These are phyloP conservation scores for Fistulifera solaris DNA, from an alignment of 108 stramenopile species.

Conservation along the genomic window DNA sequence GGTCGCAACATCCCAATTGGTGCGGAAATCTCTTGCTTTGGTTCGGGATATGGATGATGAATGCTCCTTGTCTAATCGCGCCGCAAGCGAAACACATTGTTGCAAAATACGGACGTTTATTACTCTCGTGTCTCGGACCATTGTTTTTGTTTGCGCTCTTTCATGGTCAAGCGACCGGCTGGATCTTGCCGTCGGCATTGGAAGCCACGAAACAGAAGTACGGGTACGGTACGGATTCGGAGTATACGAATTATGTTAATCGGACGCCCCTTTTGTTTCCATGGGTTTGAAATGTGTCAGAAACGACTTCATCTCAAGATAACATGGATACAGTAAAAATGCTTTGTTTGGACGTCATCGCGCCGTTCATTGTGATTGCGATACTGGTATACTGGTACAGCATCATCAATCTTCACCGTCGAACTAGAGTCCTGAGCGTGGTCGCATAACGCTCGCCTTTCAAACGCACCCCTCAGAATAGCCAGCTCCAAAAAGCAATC, in stretches of 20 bases:
- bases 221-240: slow-evolving; percentile 54
- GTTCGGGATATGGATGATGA: slow-evolving; percentile 64
- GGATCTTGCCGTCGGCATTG: slow-evolving; percentile 10
- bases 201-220: slow-evolving; percentile 28
- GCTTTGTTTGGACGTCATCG: too few relatives aligned
- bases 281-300: too few relatives aligned
- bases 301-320: too few relatives aligned
- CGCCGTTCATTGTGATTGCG: too few relatives aligned
- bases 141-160: slow-evolving; percentile 53
- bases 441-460: too few relatives aligned
- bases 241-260: slow-evolving; percentile 35
- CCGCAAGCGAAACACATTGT: neutral
- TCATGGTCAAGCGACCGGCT: slow-evolving; percentile 47
- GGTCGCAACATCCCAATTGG: slow-evolving; percentile 79
- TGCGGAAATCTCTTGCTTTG: slow-evolving; percentile 70
- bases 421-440: too few relatives aligned
- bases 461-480: too few relatives aligned
- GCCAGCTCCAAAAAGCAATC: too few relatives aligned
- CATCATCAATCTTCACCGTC: too few relatives aligned
- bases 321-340: too few relatives aligned
- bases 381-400: too few relatives aligned
- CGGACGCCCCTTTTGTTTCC: slow-evolving; percentile 1
- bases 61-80: slow-evolving; percentile 44
- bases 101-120: slow-evolving; percentile 19
- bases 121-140: slow-evolving; percentile 41